Evolutionary conservation across 306 rosid species (phyloP).

Genomic region (Rosa chinensis): DNA sequence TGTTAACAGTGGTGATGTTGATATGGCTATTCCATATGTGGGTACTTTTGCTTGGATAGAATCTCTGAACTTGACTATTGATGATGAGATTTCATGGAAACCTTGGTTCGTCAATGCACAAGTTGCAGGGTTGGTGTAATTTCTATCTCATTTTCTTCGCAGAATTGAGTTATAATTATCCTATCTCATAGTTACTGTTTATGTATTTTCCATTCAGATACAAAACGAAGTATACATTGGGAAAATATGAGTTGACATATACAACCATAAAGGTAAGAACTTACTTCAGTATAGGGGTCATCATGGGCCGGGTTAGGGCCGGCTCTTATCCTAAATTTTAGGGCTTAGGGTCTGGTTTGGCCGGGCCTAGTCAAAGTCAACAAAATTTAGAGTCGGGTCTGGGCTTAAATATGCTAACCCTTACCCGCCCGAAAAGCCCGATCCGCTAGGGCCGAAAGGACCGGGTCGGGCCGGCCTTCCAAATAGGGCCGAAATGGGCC

Average conservation of each 20-base stretch:
- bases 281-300: no score
- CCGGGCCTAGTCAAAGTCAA: no score
- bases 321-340: no score
- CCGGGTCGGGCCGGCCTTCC: no score
- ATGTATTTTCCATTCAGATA: background rate
- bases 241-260: background rate
- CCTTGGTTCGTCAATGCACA: conserved; percentile 21
- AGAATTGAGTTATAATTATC: no score
- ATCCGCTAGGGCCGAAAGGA: no score
- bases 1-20: conserved; percentile 24
- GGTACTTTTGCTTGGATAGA: conserved; percentile 17
- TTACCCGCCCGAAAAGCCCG: no score
- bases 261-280: conserved; percentile 9
- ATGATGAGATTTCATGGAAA: conserved; percentile 12
- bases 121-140: background rate
- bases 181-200: background rate
- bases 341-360: no score
- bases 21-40: conserved; percentile 19
- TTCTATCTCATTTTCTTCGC: background rate
- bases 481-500: no score
- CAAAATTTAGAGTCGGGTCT: no score
- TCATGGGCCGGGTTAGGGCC: no score
- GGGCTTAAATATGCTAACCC: no score
- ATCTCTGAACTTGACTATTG: background rate
- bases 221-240: background rate